These are phyloP conservation scores for Gnetum montanum DNA, from an alignment of 75 land plant species.

Conservation along the genomic window DNA sequence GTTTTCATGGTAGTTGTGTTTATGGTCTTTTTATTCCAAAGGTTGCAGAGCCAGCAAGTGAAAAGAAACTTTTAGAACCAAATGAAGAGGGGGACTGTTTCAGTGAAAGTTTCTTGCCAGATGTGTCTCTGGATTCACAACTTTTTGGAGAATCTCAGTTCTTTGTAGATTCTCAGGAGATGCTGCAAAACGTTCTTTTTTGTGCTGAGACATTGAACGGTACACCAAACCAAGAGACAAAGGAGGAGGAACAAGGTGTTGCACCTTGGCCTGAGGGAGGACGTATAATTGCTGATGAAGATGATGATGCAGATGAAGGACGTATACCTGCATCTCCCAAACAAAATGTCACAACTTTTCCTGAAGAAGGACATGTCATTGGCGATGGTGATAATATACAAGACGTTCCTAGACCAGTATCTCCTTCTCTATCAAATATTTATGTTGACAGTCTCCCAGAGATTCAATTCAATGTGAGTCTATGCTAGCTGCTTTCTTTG, in stretches of 20 bases:
- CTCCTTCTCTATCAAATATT: neutral
- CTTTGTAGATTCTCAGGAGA: conserved; percentile 47
- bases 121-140: conserved; percentile 13
- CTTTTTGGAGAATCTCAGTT: conserved; percentile 51
- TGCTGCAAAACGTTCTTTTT: conserved; percentile 33
- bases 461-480: neutral
- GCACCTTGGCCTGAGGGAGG: conserved; percentile 40
- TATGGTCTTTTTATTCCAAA: no score
- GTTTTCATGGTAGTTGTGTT: neutral
- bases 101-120: neutral
- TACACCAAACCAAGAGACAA: conserved; percentile 24
- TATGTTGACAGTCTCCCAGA: neutral
- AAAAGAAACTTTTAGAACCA: neutral
- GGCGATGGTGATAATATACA: conserved; percentile 41
- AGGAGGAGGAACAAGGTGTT: conserved; percentile 2
- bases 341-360: conserved; percentile 37
- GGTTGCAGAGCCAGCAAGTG: neutral
- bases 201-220: conserved; percentile 40
- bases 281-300: conserved; percentile 23
- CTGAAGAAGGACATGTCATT: conserved; percentile 21
- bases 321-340: no score
- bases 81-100: neutral
- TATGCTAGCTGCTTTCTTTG: neutral
- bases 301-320: conserved; percentile 15
- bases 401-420: conserved; percentile 28